Base-by-base conservation (phyloP, 768 basidiomycete species). In the Pisolithus tinctorius region DNA sequence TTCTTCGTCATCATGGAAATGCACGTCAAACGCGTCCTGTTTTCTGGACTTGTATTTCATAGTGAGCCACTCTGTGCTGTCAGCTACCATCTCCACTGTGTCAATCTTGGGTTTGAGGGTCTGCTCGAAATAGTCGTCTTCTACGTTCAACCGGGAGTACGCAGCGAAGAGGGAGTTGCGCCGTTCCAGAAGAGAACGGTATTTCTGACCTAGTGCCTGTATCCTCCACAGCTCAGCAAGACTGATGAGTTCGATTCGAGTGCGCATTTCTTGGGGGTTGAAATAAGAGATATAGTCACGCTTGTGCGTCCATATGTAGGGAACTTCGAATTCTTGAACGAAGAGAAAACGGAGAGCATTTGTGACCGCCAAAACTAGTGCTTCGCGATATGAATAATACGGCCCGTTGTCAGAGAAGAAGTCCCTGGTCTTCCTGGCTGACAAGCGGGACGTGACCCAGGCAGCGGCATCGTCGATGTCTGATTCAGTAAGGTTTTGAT, bases 291-390 rank as follows among this genome's bases (percentile, higher is more conserved):
- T 86, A 61, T 89, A 86, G 65, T 99, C 96, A 36, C 89, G 80
- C 60, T 89, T 90, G 74, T 97, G 92, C 16, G 83, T 82, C 87
- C 88, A 96, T 55, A 98, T 83, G 69, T 93, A 94, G 0, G 96
- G 93, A 6, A 97, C 94, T 66, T 99, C 96, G 56, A 88, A 86
- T 59, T 90, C 82, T 40, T 92, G 82, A 46, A 91, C 69, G 68
- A 98, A 94, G 49, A 98, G 75, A 64, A 83, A 89, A 31, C 83
- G 78, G 34, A 99, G 75, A 44, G 86, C 82, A 57, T 76, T 80
- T 1, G 85, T 82, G 53, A 98, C 88, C 3, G 93, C 89, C 54
- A 80, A 69, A 51, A 92, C 83, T 52, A 96, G 74, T 8, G 83
- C 78, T 30, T 77, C 73, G 38, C 84, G 78, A 52, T 89, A 79